Base-by-base conservation (phyloP, 805 yeast genomes). In the Wickerhamomyces sydowiorum region DNA sequence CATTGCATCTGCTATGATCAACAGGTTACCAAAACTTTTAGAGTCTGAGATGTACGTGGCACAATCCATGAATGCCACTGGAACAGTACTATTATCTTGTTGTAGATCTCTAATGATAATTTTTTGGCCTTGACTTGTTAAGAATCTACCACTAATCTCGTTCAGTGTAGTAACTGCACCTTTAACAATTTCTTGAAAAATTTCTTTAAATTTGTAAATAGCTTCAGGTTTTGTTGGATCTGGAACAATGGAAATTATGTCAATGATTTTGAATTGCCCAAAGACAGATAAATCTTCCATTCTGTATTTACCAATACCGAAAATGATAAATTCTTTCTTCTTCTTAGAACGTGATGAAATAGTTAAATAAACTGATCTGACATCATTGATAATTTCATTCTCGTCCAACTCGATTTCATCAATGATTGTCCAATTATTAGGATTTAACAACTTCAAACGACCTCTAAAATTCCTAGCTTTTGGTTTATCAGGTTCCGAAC, bases 21-120 rank as follows among this genome's bases (percentile, higher is more conserved):
- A 59, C 53, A 91, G 65, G 59, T 90, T 87, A 31, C 95, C 90
- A 58, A 88, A 78, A 49, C 89, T 73, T 62, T 90, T 90, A 14
- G 87, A 74, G 49, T 86, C 95, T 7, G 84, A 71, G 2, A 87
- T 78, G 59, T 78, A 87, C 0, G 89, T 77, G 1, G 89, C 78
- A n/a, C 89, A 76, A 59, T 93, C 98, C 41, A 82, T 70, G 54
- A 93, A 93, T 1, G 98, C 98, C 5, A 93, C 96, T 0, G 98
- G 96, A 24, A 85, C 88, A 4, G 88, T 87, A 32, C 80, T 75
- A 41, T 86, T 85, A 59, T 86, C 93, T 53, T 86, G 95, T 54
- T 86, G 90, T 37, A 89, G 70, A 57, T 86, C 91, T 54, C 97
- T 72, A 3, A 90, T 81, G 50, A 91, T 64, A 3, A 77, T 61